Evolutionary conservation across 1,284 basidiomycete genomes (phyloP), one percentile per base, ranked within the genome.

Genomic region (Cryptococcus sp.): DNA sequence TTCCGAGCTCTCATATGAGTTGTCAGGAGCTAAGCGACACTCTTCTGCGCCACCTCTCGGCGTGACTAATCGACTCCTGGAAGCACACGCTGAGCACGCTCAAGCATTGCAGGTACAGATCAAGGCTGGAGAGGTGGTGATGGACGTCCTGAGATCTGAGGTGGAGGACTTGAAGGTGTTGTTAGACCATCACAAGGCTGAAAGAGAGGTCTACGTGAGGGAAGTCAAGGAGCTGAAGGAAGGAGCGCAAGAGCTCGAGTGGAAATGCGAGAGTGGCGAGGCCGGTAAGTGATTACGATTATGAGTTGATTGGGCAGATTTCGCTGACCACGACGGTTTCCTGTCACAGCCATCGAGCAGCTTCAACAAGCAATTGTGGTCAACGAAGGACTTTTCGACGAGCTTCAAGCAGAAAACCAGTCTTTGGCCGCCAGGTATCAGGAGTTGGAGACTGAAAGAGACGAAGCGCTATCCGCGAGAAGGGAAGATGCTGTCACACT

Each of bases 361-460:
- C 59, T 68, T 13, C 58, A 57, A n/a, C 55, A 54, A 22, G 62
- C 65, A 2, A 55, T 70, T 39, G 43, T 49, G 15, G 64, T 65
- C 45, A 68, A 69, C 55, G 68, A 72, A 54, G 59, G 61, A 8
- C 55, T 54, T 40, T 63, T 65, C 41, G 65, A 67, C 17, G 52
- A 58, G 4, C 41, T 72, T 3, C 67, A 67, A 41, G 48, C 52
- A 4, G 50, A 54, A 7, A 47, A 58, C 25, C 50, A 51, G 16
- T 34, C 38, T 5, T 40, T 57, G 11, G 57, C 51, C 8, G 57
- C 59, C 41, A 46, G 47, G 43, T 59, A 50, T 44, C 34, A 49
- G 10, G 11, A 26, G 4, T 47, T 57, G 3, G 55, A 58, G 37
- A 15, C 52, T 13, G 45, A 58, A 13, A 57, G 46, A 39, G 47